Evolutionary conservation across 2,329 filamentous ascomycete genomes (phyloP), one percentile per base, ranked within the genome.

Genomic region (Bipolaris cookei): DNA sequence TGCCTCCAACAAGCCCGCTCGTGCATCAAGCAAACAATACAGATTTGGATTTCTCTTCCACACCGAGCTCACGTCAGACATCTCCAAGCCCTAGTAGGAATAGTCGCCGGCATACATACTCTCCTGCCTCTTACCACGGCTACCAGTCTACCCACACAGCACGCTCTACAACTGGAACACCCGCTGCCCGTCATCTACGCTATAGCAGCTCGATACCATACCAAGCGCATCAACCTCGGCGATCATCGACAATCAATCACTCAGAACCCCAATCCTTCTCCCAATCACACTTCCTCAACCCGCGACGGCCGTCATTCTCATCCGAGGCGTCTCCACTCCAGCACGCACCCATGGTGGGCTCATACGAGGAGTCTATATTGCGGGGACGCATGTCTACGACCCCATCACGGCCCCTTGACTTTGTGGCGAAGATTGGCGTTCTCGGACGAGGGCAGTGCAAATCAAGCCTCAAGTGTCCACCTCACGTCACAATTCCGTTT

Each of bases 351-450:
- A 96, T 99, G 90, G 94, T 98, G 2, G 95, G 95, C 2, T 97
- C 94, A 1, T 99, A 97, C 67, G 95, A 99, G 77, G 95, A 99
- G 78, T 97, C 92, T 25, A 97, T 99, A 58, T 81, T 99, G 1
- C 88, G 92, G 44, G 95, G 95, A 37, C 87, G 95, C 61, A 99
- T 99, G 95, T 98, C 95, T 25, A 97, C 93, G 1, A 95, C 89
- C 2, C 94, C 95, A 0, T 98, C 94, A 0, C 93, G 91, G 64
- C 94, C 95, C 5, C 81, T 99, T 5, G 89, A 97, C 64, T 99
- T 99, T 70, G 84, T 96, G 5, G 95, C 95, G 25, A 92, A 98
- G 72, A 97, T 99, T 55, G 95, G 95, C 20, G 95, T 98, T 0
- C 81, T 98, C 14, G 95, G 93, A 8, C 88, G 89, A 65, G 93